Conservation (phyloP, 2,329 filamentous ascomycete genomes). For the Aschersonia sp. region DNA sequence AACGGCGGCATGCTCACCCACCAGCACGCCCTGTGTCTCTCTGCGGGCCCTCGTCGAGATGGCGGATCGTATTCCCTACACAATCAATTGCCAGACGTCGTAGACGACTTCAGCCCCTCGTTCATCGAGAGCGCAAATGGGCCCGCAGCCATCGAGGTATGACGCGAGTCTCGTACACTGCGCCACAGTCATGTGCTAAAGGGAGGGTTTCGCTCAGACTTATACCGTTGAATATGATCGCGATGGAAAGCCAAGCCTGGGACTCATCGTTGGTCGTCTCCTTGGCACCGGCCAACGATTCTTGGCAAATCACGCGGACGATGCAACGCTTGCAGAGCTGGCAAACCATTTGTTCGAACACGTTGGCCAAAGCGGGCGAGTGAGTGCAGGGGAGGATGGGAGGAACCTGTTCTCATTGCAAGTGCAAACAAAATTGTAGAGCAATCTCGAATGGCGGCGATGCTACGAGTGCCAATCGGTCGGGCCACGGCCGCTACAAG, state of each 20-base stretch:
- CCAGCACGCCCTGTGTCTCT: conserved; percentile 47
- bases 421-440: conserved; percentile 5
- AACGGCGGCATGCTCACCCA: conserved; percentile 54
- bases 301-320: conserved; percentile 13
- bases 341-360: conserved; percentile 5
- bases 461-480: too few species aligned
- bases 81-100: conserved; percentile 6
- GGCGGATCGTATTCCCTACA: conserved; percentile 4
- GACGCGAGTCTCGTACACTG: neutral
- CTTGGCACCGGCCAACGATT: conserved; percentile 9
- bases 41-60: conserved; percentile 20
- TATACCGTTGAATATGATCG: conserved; percentile 17
- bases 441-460: too few species aligned
- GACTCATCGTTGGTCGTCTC: conserved; percentile 10
- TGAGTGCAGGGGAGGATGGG: conserved; percentile 2
- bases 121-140: conserved; percentile 9
- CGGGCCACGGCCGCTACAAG: too few species aligned
- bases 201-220: conserved; percentile 8
- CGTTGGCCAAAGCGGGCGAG: conserved; percentile 7
- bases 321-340: conserved; percentile 7
- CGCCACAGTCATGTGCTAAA: neutral
- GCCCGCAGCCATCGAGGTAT: conserved; percentile 12
- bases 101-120: conserved; percentile 4
- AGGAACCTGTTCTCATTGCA: conserved; percentile 9
- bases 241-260: conserved; percentile 6